Conservation (phyloP, 257 asterid species). For the Scutellaria baicalensis region DNA sequence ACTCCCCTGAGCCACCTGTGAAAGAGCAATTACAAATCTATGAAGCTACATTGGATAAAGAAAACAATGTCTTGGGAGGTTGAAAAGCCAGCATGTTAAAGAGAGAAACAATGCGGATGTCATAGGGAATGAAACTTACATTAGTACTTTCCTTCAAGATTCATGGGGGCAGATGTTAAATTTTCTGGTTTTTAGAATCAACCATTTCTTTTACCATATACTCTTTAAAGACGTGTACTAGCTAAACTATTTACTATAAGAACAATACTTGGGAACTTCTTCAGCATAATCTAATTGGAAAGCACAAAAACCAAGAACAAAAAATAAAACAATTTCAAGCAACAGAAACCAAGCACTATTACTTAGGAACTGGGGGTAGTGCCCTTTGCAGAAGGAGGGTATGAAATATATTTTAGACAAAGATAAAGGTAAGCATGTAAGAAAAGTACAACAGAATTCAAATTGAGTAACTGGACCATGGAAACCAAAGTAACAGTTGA, state of each 20-base stretch:
- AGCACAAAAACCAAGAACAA: neutral
- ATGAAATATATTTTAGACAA: no score
- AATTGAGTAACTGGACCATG: no score
- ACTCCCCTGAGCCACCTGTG: constrained; percentile 45
- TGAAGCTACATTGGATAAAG: neutral
- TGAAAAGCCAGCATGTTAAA: constrained; percentile 2
- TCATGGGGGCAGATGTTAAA: neutral
- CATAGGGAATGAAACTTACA: neutral
- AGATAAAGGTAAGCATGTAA: no score
- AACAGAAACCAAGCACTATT: no score
- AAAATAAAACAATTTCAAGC: neutral
- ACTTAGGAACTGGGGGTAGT: no score
- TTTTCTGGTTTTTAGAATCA: neutral
- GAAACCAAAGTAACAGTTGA: no score
- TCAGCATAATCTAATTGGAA: no score
- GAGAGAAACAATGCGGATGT: neutral
- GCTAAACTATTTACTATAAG: neutral
- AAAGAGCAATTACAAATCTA: constrained; percentile 10
- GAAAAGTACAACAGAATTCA: no score
- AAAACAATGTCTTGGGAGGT: neutral
- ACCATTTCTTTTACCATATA: neutral
- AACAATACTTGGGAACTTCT: neutral
- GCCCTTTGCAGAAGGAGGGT: no score
- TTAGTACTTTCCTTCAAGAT: neutral
- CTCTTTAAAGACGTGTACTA: neutral